Percentiles rank a stretch among this genome's conserved stretches.
Conservation (phyloP, 2,329 filamentous ascomycete species). For the Bimuria novae-zelandiae region DNA sequence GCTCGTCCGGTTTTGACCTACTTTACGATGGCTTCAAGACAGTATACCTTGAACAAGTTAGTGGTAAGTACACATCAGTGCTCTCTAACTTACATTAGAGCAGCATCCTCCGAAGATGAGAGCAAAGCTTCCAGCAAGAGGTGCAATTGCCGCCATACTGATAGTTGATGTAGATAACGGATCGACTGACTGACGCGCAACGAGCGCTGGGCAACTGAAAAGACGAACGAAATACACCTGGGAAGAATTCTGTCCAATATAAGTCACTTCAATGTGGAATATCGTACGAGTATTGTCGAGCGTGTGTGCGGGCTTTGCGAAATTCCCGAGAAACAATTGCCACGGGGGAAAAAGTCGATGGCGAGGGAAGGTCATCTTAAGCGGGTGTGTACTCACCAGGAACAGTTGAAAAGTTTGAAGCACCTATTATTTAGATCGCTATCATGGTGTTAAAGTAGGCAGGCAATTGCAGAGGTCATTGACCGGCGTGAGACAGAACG, state of each 20-base stretch:
- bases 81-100: conserved; percentile 70
- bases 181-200: not conserved
- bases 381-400: not conserved
- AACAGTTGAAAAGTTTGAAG: not conserved
- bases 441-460: conserved; percentile 1
- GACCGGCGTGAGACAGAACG: conserved; percentile 9
- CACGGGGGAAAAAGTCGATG: not conserved
- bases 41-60: conserved; percentile 73
- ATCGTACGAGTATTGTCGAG: no score
- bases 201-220: not conserved
- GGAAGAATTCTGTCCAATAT: not conserved
- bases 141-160: conserved; percentile 41
- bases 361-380: not conserved
- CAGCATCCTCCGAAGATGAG: conserved; percentile 97
- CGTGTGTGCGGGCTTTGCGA: not conserved
- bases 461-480: conserved; percentile 5
- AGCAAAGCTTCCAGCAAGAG: conserved; percentile 64
- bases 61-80: not conserved
- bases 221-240: not conserved
- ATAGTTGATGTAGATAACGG: not conserved
- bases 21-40: conserved; percentile 93
- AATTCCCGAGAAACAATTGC: not conserved
- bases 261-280: no score
- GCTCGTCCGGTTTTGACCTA: conserved; percentile 54
- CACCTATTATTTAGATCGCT: not conserved